phyloP scores from a whole-genome alignment of 2,329 filamentous ascomycete species.

The Diplodia corticola region DNA sequence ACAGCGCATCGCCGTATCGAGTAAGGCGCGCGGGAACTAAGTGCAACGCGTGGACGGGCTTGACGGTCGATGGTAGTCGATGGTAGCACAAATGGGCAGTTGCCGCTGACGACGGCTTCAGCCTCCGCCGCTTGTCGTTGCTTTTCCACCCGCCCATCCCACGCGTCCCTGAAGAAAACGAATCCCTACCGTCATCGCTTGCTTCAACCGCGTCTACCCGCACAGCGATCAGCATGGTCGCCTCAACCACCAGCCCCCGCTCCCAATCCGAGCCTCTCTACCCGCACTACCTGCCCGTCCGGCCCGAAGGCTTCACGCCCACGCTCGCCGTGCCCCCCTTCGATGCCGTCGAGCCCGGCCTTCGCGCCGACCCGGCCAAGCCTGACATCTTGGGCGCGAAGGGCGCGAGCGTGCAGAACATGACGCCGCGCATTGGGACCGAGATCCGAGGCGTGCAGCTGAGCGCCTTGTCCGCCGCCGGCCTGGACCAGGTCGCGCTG shows the following conservation, averaged over 20 bases:
- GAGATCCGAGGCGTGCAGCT: constrained; percentile 48
- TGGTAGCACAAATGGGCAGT: background rate
- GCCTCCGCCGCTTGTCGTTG: background rate
- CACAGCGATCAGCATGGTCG: background rate
- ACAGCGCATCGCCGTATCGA: background rate
- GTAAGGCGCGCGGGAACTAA: constrained; percentile 8
- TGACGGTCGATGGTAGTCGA: background rate
- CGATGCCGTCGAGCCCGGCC: constrained; percentile 37
- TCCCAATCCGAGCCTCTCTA: constrained; percentile 5
- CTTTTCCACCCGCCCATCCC: background rate
- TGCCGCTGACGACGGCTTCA: background rate
- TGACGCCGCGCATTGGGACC: constrained; percentile 37
- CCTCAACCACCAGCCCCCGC: background rate
- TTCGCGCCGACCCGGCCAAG: constrained; percentile 46
- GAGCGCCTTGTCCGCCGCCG: constrained; percentile 47
- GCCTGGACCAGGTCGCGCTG: constrained; percentile 53
- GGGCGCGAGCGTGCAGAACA: constrained; percentile 28
- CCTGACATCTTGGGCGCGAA: constrained; percentile 42
- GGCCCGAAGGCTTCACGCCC: constrained; percentile 16
- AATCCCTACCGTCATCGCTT: background rate
- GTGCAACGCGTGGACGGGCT: background rate
- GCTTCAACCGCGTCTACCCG: background rate
- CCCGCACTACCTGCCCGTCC: constrained; percentile 16
- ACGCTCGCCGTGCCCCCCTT: constrained; percentile 8
- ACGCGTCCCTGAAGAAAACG: background rate